Base-by-base conservation (phyloP, 2,329 filamentous ascomycete species). In the Thielaviopsis populi region DNA sequence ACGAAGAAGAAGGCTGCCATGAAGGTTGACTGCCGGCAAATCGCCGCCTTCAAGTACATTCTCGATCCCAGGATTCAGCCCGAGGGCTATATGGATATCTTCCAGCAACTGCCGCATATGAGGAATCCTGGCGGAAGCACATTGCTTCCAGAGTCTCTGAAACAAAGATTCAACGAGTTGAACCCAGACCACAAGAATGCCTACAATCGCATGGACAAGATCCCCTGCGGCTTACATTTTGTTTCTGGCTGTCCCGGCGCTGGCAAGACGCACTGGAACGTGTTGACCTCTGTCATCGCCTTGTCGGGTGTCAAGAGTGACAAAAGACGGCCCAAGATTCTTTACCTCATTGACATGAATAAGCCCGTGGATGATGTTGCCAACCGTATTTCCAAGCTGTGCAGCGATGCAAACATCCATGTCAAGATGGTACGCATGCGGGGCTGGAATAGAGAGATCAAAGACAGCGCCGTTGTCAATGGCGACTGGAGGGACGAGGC, bases 331-430 rank as follows among this genome's bases (percentile, higher is more conserved):
- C 50, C 67, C 0, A 73, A 71, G 53, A 72, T 79, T 11, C 69
- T 79, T 0, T 79, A 78, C 59, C 68, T 79, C 0, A 70, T 79
- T 1, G 77, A 79, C 62, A 75, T 79, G 62, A 79, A 79, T 68
- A 74, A 76, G 53, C 75, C 78, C 0, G 73, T 77, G 0, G 76
- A 79, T 43, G 76, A 79, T 56, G 75, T 75, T 0, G 77, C 76
- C 0, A 72, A 74, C 62, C 73, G 76, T 5, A 76, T 78, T n/a
- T 69, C 71, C 17, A 68, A 67, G 1, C 69, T 78, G 1, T 74
- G 74, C 63, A 70, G 71, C 17, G 70, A 70, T 0, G 72, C 73
- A 0, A 73, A 74, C 0, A 66, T 78, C 0, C 67, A 70, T 1
- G 69, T 74, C 33, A 69, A 68, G 1, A 71, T 76, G 3, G 70